Conservation (phyloP, 257 asterid species). For the Euphrasia confusa region DNA sequence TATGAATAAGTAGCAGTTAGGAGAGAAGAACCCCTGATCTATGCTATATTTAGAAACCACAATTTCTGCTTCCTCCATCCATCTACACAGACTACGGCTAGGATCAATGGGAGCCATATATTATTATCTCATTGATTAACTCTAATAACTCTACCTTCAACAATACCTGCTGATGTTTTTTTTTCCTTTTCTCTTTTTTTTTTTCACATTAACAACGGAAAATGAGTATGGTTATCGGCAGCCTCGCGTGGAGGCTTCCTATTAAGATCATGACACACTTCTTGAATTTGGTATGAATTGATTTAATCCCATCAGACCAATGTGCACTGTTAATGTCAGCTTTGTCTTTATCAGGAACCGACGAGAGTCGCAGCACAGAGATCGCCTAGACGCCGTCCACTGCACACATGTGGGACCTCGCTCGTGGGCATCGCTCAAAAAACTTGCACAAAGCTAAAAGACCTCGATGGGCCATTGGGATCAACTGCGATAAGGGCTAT, state of each 20-base stretch:
- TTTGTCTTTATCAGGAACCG: slow-evolving; percentile 23
- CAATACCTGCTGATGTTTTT: neutral
- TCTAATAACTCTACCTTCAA: slow-evolving; percentile 19
- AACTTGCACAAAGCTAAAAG: slow-evolving; percentile 33
- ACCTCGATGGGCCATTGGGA: slow-evolving; percentile 41
- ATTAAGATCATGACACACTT: slow-evolving; percentile 18
- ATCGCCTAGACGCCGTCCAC: slow-evolving; percentile 45
- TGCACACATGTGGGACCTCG: slow-evolving; percentile 52
- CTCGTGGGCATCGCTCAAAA: slow-evolving; percentile 35
- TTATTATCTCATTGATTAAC: neutral
- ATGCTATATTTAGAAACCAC: neutral
- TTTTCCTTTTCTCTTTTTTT: slow-evolving; percentile 10
- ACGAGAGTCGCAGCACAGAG: neutral
- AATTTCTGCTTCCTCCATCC: neutral
- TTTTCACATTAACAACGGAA: neutral
- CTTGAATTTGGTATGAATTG: slow-evolving; percentile 23
- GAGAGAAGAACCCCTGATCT: neutral
- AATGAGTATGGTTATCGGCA: slow-evolving; percentile 21
- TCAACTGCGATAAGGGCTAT: slow-evolving; percentile 28
- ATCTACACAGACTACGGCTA: neutral
- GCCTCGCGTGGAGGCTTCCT: slow-evolving; percentile 27
- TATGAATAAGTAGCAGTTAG: slow-evolving; percentile 3
- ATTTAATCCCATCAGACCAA: neutral
- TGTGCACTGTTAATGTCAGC: neutral
- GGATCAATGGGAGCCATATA: neutral